Evolutionary conservation across 192 early-diverging fungal genomes (phyloP), one percentile per base, ranked within the genome.

Genomic region (Podila epicladia): DNA sequence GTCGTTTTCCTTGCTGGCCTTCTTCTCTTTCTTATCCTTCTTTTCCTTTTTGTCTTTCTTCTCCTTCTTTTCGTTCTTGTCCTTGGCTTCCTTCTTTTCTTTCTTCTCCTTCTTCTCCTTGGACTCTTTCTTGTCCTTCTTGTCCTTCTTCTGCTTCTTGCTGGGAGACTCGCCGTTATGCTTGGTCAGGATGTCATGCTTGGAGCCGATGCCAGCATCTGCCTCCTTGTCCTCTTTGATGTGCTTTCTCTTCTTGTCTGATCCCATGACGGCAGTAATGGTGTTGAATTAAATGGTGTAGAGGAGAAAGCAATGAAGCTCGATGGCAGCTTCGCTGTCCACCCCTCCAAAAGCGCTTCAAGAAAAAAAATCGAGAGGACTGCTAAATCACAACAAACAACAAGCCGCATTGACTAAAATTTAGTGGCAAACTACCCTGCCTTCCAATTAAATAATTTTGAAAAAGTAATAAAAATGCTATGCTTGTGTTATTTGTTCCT

Each of bases 211-310:
- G 28, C 51, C 58, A 24, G 33, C 26, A 26, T 67, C 49, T 6
- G 2, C 38, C 11, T 65, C 63, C 64, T 58, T 28, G 50, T 41
- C 67, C 31, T 76, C 74, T 32, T 70, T 76, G 37, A 62, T 48
- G 38, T 59, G 69, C 59, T 78, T 78, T 58, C 69, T 33, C 55
- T 71, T 78, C 75, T 67, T 78, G 75, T 78, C 69, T 9, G 37
- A 20, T 32, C 53, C 63, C 57, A 24, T 57, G 32, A 35, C 53
- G 66, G 55, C 17, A 51, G 66, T 24, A 20, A 35, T 58, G 26
- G 68, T 22, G 22, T 62, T 29, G 37, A 64, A 24, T 28, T 4
- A 24, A 17, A 55, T 24, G 22, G 53, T 0, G 41, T 26, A n/a
- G 9, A 53, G n/a, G 53, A 9, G 53, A 55, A 22, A 6, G 22